A percentile compares a stretch with the other conserved stretches of the same genome.
Evolutionary conservation across 495 filamentous ascomycete genomes (phyloP).

Genomic region (Aspergillus sclerotioniger): DNA sequence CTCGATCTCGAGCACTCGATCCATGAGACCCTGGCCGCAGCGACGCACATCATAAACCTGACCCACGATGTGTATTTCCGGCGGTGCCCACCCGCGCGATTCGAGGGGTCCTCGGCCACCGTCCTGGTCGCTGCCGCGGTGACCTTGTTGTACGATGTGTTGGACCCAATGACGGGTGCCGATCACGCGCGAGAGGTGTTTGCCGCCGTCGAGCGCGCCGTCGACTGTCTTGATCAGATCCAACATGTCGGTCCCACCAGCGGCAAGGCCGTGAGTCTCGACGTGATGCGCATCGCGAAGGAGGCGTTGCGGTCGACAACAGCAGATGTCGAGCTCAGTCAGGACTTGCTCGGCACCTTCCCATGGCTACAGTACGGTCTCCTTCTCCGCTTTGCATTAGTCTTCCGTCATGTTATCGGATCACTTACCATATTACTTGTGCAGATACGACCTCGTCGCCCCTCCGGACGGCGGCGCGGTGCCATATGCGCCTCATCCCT

Average conservation of each 20-base stretch:
- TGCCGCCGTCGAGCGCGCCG: background rate
- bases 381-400: background rate
- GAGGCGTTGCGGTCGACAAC: background rate
- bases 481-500: background rate
- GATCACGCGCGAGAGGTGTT: background rate
- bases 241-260: background rate
- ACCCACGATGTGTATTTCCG: slow-evolving; percentile 1
- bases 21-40: background rate
- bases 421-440: background rate
- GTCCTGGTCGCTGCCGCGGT: background rate
- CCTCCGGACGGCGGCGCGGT: too few relatives aligned
- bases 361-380: background rate
- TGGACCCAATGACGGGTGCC: background rate
- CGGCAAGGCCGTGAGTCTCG: slow-evolving; percentile 5
- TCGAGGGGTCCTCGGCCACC: background rate
- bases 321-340: background rate
- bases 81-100: background rate
- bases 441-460: background rate
- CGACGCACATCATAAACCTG: background rate
- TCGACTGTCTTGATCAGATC: slow-evolving; percentile 5
- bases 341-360: background rate
- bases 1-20: background rate
- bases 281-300: slow-evolving; percentile 5
- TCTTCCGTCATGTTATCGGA: background rate
- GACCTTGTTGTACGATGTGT: slow-evolving; percentile 3